Conservation (phyloP, 495 filamentous ascomycete genomes). For the Talaromyces proteolyticus region DNA sequence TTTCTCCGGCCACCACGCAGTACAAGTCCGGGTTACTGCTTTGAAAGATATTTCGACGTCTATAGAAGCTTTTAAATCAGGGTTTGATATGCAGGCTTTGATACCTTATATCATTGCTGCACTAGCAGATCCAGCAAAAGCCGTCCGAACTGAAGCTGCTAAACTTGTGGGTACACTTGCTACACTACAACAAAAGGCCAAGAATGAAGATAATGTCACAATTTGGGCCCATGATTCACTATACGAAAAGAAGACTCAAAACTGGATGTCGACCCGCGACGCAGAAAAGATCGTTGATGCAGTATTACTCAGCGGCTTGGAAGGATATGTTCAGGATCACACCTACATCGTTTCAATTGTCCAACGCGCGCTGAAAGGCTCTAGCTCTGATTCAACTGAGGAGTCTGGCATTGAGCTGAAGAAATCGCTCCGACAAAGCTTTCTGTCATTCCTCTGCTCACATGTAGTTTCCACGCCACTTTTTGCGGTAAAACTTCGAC, state of each 20-base stretch:
- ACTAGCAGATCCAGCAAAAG: slow-evolving; percentile 65
- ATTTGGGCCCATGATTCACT: slow-evolving; percentile 51
- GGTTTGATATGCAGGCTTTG: slow-evolving; percentile 68
- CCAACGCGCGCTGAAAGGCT: slow-evolving; percentile 48
- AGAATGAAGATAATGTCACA: slow-evolving; percentile 18
- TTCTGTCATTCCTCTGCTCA: slow-evolving; percentile 68
- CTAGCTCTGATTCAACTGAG: slow-evolving; percentile 16
- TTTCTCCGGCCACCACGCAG: slow-evolving; percentile 67
- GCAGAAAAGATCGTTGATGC: slow-evolving; percentile 53
- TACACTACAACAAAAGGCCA: slow-evolving; percentile 36
- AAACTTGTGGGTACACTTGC: slow-evolving; percentile 50
- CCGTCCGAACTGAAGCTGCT: slow-evolving; percentile 68
- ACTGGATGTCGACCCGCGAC: slow-evolving; percentile 54
- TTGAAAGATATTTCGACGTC: slow-evolving; percentile 51
- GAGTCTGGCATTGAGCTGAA: slow-evolving; percentile 53
- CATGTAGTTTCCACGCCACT: slow-evolving; percentile 65
- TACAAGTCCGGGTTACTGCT: slow-evolving; percentile 59
- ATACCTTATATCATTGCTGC: slow-evolving; percentile 71
- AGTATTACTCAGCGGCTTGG: slow-evolving; percentile 62
- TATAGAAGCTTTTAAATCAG: slow-evolving; percentile 39
- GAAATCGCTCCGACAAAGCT: slow-evolving; percentile 53
- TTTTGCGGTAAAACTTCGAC: slow-evolving; percentile 55
- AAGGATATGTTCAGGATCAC: slow-evolving; percentile 76
- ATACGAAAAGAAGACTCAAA: slow-evolving; percentile 46
- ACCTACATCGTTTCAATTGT: slow-evolving; percentile 55